Percentiles rank a stretch among this genome's conserved stretches.
Conservation (phyloP, 208 protist species). For the Wallacemonas sp. region DNA sequence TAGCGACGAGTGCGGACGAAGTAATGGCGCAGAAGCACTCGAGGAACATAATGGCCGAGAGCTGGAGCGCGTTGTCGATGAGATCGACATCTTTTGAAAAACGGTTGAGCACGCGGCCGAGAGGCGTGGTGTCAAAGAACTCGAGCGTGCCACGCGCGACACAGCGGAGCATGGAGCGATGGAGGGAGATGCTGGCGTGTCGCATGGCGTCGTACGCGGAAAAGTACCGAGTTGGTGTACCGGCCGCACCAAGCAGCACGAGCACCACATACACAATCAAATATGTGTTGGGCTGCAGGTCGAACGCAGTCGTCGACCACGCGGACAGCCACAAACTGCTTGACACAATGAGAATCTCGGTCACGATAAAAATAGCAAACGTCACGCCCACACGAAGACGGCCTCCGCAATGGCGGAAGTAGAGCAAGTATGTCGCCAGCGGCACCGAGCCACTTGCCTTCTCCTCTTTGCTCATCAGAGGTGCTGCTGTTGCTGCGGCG, state of each 20-base stretch:
- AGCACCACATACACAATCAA: slow-evolving; percentile 43
- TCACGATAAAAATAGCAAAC: slow-evolving; percentile 46
- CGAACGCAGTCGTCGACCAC: slow-evolving; percentile 42
- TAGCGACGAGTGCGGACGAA: slow-evolving; percentile 46
- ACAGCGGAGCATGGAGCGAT: slow-evolving; percentile 45
- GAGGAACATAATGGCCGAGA: slow-evolving; percentile 48
- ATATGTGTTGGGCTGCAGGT: slow-evolving; percentile 25
- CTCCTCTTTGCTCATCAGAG: slow-evolving; percentile 54
- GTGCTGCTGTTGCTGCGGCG: not conserved
- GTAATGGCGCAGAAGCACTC: slow-evolving; percentile 38
- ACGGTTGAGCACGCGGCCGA: slow-evolving; percentile 94
- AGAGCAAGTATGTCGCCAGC: slow-evolving; percentile 53
- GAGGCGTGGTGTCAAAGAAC: slow-evolving; percentile 95
- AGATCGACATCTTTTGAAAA: slow-evolving; percentile 92
- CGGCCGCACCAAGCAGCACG: slow-evolving; percentile 27
- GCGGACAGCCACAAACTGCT: slow-evolving; percentile 62
- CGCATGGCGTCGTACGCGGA: slow-evolving; percentile 32
- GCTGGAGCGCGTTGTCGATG: slow-evolving; percentile 67
- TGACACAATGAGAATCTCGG: slow-evolving; percentile 41
- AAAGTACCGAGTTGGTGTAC: slow-evolving; percentile 29
- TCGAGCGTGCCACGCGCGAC: slow-evolving; percentile 61
- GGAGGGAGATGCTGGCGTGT: slow-evolving; percentile 27
- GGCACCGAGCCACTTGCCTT: slow-evolving; percentile 53
- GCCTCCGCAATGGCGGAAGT: slow-evolving; percentile 61
- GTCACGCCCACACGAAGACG: slow-evolving; percentile 19